Evolutionary conservation across 148 eudicot genomes (phyloP), one percentile per base, ranked within the genome.

Genomic region (Amaranthus palmeri): DNA sequence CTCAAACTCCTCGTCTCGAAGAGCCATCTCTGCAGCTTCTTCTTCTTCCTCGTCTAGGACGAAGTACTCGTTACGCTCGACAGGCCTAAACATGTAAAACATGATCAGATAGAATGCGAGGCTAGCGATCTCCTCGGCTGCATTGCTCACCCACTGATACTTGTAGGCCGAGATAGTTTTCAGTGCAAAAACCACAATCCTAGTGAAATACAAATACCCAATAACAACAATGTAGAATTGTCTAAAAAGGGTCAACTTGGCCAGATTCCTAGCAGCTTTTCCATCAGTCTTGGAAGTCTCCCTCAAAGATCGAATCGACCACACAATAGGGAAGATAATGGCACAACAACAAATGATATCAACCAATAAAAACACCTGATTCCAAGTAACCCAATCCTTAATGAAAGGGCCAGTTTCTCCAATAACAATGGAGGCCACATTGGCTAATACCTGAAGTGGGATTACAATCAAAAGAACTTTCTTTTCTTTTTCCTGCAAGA

Each of bases 281-380:
- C 98, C 98, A 60, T 93, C 98, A 0, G 98, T 93, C 87, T 91
- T 93, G 0, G 98, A 93, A 0, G 97, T 93, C 86, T 93, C 97
- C 82, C 92, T 88, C 82, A 93, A 74, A 0, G 97, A 86, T 70
- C 98, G 76, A 73, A 93, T 91, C 0, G 98, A 93, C 98, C 98
- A 93, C 67, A 93, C 96, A 48, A 89, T 89, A 0, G 97, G 97
- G 81, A 93, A 89, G 8, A 93, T 86, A 68, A 93, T 91, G 0
- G 97, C 96, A 45, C 97, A 91, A 44, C 98, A 93, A 6, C 98
- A 93, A 1, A 89, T 70, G 48, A 93, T 91, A 85, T 93, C 98
- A 43, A 93, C 98, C 80, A 93, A 81, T 83, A 93, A 77, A 68
- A 93, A 91, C 65, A 93, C 90, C 78, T 93, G 97, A 41, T 93